phyloP scores from a whole-genome alignment of 768 basidiomycete genomes.

The Suillus americanus region DNA sequence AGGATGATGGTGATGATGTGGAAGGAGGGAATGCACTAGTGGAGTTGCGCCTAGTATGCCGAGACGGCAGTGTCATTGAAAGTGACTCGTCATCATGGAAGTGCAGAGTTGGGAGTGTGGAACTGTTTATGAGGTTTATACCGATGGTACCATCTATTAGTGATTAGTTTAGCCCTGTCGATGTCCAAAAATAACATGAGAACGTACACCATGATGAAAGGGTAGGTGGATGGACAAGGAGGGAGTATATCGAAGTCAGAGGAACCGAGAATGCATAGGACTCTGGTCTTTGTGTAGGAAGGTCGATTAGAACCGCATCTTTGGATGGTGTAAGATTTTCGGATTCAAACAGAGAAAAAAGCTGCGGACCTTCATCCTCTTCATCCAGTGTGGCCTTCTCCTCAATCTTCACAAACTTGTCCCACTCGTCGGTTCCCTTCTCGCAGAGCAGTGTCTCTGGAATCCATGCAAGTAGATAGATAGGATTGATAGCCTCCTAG shows the following conservation, averaged over 20 bases:
- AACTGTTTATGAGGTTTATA: constrained; percentile 84
- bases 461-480: constrained; percentile 89
- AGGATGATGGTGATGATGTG: constrained; percentile 45
- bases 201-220: constrained; percentile 79
- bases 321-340: background rate
- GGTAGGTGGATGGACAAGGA: constrained; percentile 82
- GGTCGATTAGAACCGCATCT: constrained; percentile 86
- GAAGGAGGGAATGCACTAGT: constrained; percentile 64
- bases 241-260: constrained; percentile 83
- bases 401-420: constrained; percentile 87
- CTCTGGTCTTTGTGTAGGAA: constrained; percentile 81
- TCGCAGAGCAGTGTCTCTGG: constrained; percentile 84
- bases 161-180: background rate
- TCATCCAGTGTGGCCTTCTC: constrained; percentile 57
- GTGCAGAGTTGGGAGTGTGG: constrained; percentile 85
- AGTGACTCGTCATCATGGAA: constrained; percentile 98
- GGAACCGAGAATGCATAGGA: constrained; percentile 97
- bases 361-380: constrained; percentile 66
- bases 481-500: constrained; percentile 74
- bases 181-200: constrained; percentile 13
- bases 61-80: constrained; percentile 58
- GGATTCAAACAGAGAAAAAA: constrained; percentile 13
- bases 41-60: constrained; percentile 34
- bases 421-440: constrained; percentile 81
- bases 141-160: constrained; percentile 79